Conservation (phyloP, 768 basidiomycete species). For the Panaeolus papilionaceus region DNA sequence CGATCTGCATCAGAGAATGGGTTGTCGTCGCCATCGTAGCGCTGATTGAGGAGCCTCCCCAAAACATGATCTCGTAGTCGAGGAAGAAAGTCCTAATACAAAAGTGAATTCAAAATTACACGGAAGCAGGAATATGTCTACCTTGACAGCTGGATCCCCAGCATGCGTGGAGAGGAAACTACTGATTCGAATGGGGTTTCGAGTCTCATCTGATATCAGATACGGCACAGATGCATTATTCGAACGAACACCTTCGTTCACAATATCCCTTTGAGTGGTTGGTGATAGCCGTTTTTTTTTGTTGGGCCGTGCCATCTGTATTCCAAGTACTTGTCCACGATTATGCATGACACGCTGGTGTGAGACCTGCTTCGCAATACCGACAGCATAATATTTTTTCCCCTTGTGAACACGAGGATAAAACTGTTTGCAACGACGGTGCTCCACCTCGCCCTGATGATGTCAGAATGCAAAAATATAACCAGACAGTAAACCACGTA, state of each 20-base stretch:
- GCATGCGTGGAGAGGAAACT: conserved; percentile 24
- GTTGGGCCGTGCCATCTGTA: not conserved
- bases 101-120: too few relatives aligned
- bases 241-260: conserved; percentile 14
- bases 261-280: not conserved
- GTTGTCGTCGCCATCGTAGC: too few relatives aligned
- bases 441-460: too few relatives aligned
- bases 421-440: too few relatives aligned
- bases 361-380: conserved; percentile 24
- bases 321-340: not conserved
- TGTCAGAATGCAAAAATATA: too few relatives aligned
- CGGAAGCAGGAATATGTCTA: conserved; percentile 9
- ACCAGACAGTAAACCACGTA: too few relatives aligned
- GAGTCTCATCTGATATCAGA: conserved; percentile 25
- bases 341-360: conserved; percentile 24
- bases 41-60: too few relatives aligned
- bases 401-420: conserved; percentile 28
- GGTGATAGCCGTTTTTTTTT: not conserved
- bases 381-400: conserved; percentile 16
- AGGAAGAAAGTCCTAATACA: too few relatives aligned
- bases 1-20: too few relatives aligned
- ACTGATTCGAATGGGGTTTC: conserved; percentile 20
- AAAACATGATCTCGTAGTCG: too few relatives aligned
- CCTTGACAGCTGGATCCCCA: conserved; percentile 37
- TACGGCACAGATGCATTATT: conserved; percentile 21